Base-by-base conservation (phyloP, 345 rosid species). In the Populus ilicifolia region DNA sequence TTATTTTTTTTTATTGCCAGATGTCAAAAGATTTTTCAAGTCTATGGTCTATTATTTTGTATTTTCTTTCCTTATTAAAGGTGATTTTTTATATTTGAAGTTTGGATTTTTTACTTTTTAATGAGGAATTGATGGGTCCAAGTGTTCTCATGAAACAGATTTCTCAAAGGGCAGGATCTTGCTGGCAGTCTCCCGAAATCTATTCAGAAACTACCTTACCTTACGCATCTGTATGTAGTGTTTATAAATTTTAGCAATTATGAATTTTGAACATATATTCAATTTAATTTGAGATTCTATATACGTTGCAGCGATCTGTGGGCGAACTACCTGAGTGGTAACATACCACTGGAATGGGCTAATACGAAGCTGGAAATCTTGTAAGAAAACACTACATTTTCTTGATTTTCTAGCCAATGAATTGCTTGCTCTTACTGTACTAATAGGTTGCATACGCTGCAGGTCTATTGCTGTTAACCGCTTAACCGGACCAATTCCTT, bases 291-390 rank as follows among this genome's bases (percentile, higher is more conserved):
- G 61, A 54, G 23, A 50, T 8, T 41, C 44, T 10, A 74, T 46
- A 30, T n/a, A 29, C 18, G 8, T 2, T 43, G 23, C 79, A 76
- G 79, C 17, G 69, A 54, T 69, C 74, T 76, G 13, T 39, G 39
- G 59, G 67, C 67, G 2, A 76, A 76, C 72, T 76, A 69, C 43
- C 79, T 76, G 3, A 59, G 67, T 59, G 79, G 79, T 20, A 41
- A 20, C 50, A 76, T 76, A 54, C 79, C 79, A 69, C 44, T 1
- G 2, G 73, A 76, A 69, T 76, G 79, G 79, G 73, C 67, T 69
- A 39, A 56, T 69, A 39, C 73, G 0, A 76, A 76, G 29, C 18
- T 76, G 68, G 79, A 76, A 69, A 23, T 35, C 39, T 29, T 76
- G 79, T 76, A 69, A 69, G 79, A 27, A 76, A 56, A 59, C 35